These are phyloP conservation scores for Papilionanthe hybrid DNA, from an alignment of 116 monocot genomes.

Conservation along the genomic window DNA sequence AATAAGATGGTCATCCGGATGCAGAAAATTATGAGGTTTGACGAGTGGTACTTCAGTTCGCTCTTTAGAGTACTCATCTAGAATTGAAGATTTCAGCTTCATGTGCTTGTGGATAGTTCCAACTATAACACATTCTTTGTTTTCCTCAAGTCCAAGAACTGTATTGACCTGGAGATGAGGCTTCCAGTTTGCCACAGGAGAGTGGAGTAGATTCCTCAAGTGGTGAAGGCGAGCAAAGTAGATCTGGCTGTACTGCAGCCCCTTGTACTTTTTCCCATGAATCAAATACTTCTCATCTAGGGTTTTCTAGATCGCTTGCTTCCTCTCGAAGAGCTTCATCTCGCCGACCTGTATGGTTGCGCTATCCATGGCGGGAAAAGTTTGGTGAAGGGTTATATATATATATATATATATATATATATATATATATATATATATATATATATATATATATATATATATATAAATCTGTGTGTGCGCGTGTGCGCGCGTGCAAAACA, in stretches of 20 bases:
- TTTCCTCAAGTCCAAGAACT: slow-evolving; percentile 83
- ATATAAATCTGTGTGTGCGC: too few species aligned
- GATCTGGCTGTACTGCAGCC: slow-evolving; percentile 96
- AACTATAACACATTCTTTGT: slow-evolving; percentile 81
- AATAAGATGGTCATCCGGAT: slow-evolving; percentile 90
- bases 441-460: too few species aligned
- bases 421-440: too few species aligned
- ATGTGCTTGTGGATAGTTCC: slow-evolving; percentile 98
- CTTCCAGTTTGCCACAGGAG: slow-evolving; percentile 58
- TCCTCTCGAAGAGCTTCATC: slow-evolving; percentile 34
- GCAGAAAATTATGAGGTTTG: slow-evolving; percentile 92
- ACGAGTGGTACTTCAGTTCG: slow-evolving; percentile 83
- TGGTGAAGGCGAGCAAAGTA: slow-evolving; percentile 77
- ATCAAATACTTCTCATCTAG: slow-evolving; percentile 74
- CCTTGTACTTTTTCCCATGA: slow-evolving; percentile 67
- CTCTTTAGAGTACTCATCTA: slow-evolving; percentile 99
- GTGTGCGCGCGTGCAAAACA: too few species aligned
- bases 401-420: too few species aligned
- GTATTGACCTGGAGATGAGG: slow-evolving; percentile 71
- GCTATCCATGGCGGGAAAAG: slow-evolving; percentile 33
- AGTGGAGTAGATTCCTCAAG: slow-evolving; percentile 54
- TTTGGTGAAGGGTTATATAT: not conserved
- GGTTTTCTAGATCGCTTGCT: slow-evolving; percentile 31
- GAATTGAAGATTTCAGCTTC: slow-evolving; percentile 89
- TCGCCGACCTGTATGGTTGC: slow-evolving; percentile 24